These are phyloP conservation scores for Beauveria sp. DNA, from an alignment of 2,329 filamentous ascomycete species.

Conservation along the genomic window DNA sequence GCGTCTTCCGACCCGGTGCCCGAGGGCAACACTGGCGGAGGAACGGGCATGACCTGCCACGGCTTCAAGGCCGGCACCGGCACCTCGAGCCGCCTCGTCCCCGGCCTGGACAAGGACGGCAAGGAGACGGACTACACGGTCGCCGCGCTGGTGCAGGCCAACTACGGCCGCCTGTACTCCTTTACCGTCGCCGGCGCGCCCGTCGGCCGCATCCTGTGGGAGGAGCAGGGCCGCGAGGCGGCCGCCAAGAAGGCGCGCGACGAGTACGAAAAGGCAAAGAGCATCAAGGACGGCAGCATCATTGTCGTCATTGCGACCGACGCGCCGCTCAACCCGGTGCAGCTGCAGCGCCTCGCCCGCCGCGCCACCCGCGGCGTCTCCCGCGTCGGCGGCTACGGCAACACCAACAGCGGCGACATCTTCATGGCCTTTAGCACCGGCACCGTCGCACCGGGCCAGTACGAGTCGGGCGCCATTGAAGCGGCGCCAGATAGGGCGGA, in stretches of 20 bases:
- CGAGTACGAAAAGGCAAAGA: conserved; percentile 27
- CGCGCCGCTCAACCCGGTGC: conserved; percentile 46
- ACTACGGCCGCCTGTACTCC: conserved; percentile 49
- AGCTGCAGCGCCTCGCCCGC: conserved; percentile 47
- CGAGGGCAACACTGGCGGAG: conserved; percentile 54
- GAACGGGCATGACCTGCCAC: conserved; percentile 56
- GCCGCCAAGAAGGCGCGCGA: conserved; percentile 12
- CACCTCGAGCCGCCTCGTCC: conserved; percentile 39
- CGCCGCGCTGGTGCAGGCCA: conserved; percentile 51
- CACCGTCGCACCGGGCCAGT: conserved; percentile 32
- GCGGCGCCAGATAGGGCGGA: conserved; percentile 30
- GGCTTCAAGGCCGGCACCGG: conserved; percentile 58
- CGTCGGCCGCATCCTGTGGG: conserved; percentile 43
- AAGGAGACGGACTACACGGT: conserved; percentile 41
- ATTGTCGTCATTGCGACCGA: conserved; percentile 53
- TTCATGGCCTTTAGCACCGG: conserved; percentile 56
- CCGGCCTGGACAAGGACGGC: conserved; percentile 23
- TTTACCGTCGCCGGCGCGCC: conserved; percentile 50
- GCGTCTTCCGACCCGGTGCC: conserved; percentile 40
- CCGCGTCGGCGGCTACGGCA: conserved; percentile 48
- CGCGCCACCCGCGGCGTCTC: conserved; percentile 50
- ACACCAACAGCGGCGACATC: conserved; percentile 53
- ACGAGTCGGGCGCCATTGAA: conserved; percentile 12
- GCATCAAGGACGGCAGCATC: conserved; percentile 52
- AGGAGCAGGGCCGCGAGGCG: conserved; percentile 6